Evolutionary conservation across 2,329 filamentous ascomycete species (phyloP).

Genomic region (Fusarium lyarnte): DNA sequence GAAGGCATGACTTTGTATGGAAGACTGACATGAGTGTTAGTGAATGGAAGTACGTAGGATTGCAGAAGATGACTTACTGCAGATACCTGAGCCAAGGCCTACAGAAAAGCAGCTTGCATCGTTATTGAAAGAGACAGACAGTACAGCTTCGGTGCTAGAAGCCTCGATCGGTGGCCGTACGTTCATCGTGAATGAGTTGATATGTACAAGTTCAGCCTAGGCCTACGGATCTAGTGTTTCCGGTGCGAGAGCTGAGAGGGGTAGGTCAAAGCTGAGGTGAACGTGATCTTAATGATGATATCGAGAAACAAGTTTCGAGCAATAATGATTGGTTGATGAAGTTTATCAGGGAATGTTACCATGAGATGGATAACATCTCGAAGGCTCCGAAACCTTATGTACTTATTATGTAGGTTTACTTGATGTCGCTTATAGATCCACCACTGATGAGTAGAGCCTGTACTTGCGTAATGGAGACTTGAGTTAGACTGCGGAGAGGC

Average conservation of each 20-base stretch:
- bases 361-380: conserved; percentile 22
- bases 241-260: conserved; percentile 23
- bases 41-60: conserved; percentile 1
- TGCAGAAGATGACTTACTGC: conserved; percentile 64
- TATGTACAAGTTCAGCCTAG: conserved; percentile 5
- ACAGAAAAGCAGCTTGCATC: conserved; percentile 88
- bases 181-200: conserved; percentile 71
- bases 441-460: conserved; percentile 15
- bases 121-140: conserved; percentile 87
- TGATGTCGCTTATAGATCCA: conserved; percentile 31
- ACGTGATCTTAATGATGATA: background rate
- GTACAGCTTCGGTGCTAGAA: conserved; percentile 75
- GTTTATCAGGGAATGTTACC: conserved; percentile 3
- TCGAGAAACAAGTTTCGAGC: background rate
- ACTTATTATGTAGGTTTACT: conserved; percentile 7
- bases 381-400: conserved; percentile 8
- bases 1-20: conserved; percentile 75
- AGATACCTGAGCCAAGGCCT: conserved; percentile 86
- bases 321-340: background rate
- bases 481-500: conserved; percentile 1
- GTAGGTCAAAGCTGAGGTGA: conserved; percentile 9
- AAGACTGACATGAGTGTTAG: conserved; percentile 64
- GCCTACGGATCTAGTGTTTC: conserved; percentile 1
- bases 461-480: conserved; percentile 19
- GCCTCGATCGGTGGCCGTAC: conserved; percentile 86